Evolutionary conservation across 768 basidiomycete species (phyloP).

Genomic region (Phanerochaete carnosa): DNA sequence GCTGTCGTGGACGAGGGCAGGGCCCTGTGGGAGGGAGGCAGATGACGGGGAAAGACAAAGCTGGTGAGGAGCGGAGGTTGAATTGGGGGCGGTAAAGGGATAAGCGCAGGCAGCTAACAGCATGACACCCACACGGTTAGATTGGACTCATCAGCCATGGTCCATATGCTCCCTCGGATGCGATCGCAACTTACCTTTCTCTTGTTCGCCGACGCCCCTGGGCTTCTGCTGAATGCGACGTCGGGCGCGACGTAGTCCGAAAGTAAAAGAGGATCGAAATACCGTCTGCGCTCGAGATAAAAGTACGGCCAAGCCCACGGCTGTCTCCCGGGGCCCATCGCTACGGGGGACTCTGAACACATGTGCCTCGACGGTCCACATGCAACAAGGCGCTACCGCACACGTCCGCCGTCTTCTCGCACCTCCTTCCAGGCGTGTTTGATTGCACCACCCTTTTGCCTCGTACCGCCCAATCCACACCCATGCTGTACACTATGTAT

Average conservation of each 20-base stretch:
- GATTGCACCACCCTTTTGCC: neutral
- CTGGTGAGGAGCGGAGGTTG: slow-evolving; percentile 21
- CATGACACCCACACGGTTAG: slow-evolving; percentile 9
- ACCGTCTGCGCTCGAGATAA: neutral
- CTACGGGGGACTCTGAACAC: neutral
- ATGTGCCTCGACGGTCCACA: slow-evolving; percentile 1
- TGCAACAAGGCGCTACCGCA: neutral
- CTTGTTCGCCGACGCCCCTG: neutral
- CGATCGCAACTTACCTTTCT: slow-evolving; percentile 6
- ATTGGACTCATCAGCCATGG: slow-evolving; percentile 9
- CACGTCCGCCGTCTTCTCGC: neutral
- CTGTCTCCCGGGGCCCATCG: neutral
- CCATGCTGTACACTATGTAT: neutral
- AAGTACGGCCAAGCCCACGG: neutral
- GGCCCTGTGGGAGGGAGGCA: slow-evolving; percentile 20
- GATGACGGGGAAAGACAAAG: slow-evolving; percentile 27
- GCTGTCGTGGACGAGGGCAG: slow-evolving; percentile 7
- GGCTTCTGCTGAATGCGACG: too few species aligned
- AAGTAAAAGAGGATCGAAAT: neutral
- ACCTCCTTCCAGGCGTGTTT: neutral
- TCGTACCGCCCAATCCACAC: neutral
- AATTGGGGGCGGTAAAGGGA: slow-evolving; percentile 18
- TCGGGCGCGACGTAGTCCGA: too few species aligned
- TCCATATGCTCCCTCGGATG: slow-evolving; percentile 13
- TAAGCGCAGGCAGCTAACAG: slow-evolving; percentile 8